Evolutionary conservation across 345 rosid genomes (phyloP).

Genomic region (Nephelium lappaceum): DNA sequence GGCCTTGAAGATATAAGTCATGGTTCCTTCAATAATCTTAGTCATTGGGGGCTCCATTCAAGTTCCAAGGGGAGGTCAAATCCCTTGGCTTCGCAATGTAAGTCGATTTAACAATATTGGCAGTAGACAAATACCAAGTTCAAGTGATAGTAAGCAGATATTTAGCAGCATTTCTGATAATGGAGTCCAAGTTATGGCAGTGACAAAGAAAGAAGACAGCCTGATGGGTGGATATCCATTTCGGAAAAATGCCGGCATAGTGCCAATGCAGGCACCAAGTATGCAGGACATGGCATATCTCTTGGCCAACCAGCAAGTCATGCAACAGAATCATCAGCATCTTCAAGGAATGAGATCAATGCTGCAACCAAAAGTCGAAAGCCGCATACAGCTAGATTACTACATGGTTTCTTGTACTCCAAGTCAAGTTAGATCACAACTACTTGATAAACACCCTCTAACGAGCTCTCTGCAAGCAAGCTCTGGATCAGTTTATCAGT

Average conservation of each 20-base stretch:
- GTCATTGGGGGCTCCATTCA: no score
- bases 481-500: not conserved
- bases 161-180: no score
- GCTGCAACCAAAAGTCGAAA: not conserved
- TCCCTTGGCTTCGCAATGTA: no score
- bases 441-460: slow-evolving; percentile 4
- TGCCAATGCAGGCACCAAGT: slow-evolving; percentile 16
- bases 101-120: no score
- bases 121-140: no score
- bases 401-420: not conserved
- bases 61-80: no score
- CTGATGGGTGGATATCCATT: not conserved
- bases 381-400: not conserved
- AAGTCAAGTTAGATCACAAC: not conserved
- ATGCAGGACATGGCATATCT: slow-evolving; percentile 15
- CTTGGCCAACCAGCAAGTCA: slow-evolving; percentile 15
- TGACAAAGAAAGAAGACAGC: not conserved
- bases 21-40: no score
- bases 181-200: no score
- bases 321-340: not conserved
- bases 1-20: no score
- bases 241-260: not conserved
- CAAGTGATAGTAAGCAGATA: no score
- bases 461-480: not conserved
- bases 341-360: slow-evolving; percentile 1